Percentiles rank a stretch among this genome's conserved stretches.
Conservation (phyloP, 192 early-diverging fungal species). For the Obelidium mucronatum region DNA sequence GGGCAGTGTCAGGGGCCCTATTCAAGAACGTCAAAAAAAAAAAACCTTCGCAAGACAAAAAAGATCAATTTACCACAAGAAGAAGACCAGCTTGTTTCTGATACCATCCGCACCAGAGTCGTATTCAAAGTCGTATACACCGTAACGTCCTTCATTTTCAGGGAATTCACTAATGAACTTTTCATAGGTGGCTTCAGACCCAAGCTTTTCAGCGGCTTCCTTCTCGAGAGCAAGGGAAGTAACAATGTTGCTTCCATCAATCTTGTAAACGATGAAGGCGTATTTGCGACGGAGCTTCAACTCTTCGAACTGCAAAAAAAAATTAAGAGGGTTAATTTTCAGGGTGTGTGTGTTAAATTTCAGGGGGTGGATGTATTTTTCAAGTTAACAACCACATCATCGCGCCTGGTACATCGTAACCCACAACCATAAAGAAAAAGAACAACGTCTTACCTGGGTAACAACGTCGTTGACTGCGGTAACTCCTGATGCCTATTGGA, state of each 20-base stretch:
- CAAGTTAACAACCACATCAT: no score
- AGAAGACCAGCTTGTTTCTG: conserved; percentile 89
- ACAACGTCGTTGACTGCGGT: conserved; percentile 18
- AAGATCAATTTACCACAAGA: conserved; percentile 70
- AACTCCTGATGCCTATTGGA: conserved; percentile 23
- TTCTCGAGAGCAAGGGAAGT: conserved; percentile 49
- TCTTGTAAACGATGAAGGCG: conserved; percentile 83
- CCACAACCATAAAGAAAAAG: no score
- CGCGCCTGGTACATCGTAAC: no score
- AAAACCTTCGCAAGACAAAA: background rate
- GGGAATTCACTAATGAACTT: conserved; percentile 72
- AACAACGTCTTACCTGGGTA: background rate
- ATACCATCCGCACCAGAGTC: conserved; percentile 68
- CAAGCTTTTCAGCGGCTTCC: conserved; percentile 44
- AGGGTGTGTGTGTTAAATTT: no score
- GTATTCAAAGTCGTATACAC: conserved; percentile 83
- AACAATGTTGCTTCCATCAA: conserved; percentile 72
- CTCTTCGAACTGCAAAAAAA: conserved; percentile 68
- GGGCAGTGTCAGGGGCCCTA: conserved; percentile 82
- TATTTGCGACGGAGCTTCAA: conserved; percentile 75
- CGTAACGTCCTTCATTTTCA: conserved; percentile 44
- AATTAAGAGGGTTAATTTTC: no score
- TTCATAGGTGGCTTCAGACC: conserved; percentile 60
- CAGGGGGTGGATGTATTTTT: no score
- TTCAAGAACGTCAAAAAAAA: background rate